Conservation (phyloP, 2,329 filamentous ascomycete genomes). For the Amauroascus niger region DNA sequence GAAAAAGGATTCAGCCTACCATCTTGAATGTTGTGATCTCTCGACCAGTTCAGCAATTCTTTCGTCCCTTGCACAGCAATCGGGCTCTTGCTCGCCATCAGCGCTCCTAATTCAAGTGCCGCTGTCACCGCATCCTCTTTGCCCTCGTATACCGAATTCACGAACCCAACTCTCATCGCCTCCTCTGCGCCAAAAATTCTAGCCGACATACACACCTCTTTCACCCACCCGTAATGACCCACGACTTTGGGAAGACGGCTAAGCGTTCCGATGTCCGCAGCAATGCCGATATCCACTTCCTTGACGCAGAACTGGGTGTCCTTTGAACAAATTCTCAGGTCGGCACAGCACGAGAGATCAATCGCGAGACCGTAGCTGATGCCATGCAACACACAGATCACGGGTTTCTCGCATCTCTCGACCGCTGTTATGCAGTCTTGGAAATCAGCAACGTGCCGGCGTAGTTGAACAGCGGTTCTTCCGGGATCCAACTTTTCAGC, state of each 20-base stretch:
- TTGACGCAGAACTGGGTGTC: constrained; percentile 37
- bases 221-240: constrained; percentile 39
- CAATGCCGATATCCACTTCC: constrained; percentile 43
- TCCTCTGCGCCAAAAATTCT: constrained; percentile 38
- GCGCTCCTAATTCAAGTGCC: constrained; percentile 52
- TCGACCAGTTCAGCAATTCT: constrained; percentile 70
- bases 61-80: constrained; percentile 83
- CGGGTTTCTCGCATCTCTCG: constrained; percentile 84
- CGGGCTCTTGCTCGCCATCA: constrained; percentile 72
- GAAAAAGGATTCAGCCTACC: constrained; percentile 42
- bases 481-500: constrained; percentile 46
- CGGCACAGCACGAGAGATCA: constrained; percentile 44
- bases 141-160: constrained; percentile 31
- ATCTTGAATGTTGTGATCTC: constrained; percentile 67
- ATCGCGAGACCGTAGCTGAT: constrained; percentile 68
- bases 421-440: constrained; percentile 66
- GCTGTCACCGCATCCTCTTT: constrained; percentile 55
- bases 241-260: constrained; percentile 41
- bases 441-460: constrained; percentile 65
- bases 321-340: constrained; percentile 34
- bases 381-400: constrained; percentile 72
- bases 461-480: constrained; percentile 52
- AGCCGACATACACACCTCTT: constrained; percentile 40
- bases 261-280: constrained; percentile 42
- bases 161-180: constrained; percentile 37